These are phyloP conservation scores for Fusarium succisae DNA, from an alignment of 2,329 filamentous ascomycete species.

Conservation along the genomic window DNA sequence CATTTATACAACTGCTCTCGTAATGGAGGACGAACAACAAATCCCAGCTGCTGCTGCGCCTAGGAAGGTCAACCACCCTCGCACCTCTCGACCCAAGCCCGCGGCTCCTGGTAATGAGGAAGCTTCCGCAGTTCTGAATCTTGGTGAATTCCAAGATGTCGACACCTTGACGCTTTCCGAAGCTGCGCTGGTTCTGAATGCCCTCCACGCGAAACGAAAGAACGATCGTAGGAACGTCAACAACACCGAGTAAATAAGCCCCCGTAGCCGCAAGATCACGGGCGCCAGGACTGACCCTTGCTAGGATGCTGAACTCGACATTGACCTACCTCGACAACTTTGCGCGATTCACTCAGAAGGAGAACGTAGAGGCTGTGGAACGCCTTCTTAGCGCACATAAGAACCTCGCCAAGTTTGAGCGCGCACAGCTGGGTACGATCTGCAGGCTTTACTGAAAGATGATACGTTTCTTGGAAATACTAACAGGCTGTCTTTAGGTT, in stretches of 20 bases:
- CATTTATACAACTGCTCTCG: background rate
- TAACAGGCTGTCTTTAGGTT: conserved; percentile 65
- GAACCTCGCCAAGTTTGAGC: conserved; percentile 90
- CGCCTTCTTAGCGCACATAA: conserved; percentile 81
- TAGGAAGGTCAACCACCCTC: conserved; percentile 36
- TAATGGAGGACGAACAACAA: conserved; percentile 29
- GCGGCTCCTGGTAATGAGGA: conserved; percentile 84
- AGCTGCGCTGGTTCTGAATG: conserved; percentile 90
- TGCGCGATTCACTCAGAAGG: conserved; percentile 93
- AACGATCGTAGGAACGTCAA: conserved; percentile 84
- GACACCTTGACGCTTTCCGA: conserved; percentile 93
- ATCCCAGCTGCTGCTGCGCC: conserved; percentile 6
- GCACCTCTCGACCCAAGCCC: conserved; percentile 73
- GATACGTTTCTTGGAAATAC: background rate
- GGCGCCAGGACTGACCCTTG: conserved; percentile 12
- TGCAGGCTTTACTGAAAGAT: background rate
- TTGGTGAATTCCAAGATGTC: conserved; percentile 93
- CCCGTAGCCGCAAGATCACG: background rate
- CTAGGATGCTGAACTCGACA: conserved; percentile 83
- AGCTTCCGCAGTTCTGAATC: conserved; percentile 79
- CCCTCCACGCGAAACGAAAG: conserved; percentile 82
- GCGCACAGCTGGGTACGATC: conserved; percentile 82
- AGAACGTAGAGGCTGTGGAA: conserved; percentile 95
- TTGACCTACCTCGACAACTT: conserved; percentile 94
- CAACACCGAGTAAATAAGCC: conserved; percentile 75